Evolutionary conservation across 331 rosid species (phyloP).

Genomic region (Acacia pycnantha): DNA sequence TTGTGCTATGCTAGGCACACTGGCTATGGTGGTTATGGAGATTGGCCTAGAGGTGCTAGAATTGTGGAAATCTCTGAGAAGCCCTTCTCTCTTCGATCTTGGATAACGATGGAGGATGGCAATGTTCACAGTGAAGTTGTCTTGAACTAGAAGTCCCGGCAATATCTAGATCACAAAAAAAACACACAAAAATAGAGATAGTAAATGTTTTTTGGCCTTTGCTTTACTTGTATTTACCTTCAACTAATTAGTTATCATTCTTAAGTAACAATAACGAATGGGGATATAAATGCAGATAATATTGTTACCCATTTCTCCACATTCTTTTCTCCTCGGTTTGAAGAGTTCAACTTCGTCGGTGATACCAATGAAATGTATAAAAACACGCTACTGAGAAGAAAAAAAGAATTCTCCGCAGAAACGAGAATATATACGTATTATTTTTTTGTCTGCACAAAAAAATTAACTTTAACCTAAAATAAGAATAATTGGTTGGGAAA

Average conservation of each 20-base stretch:
- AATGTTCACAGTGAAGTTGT: constrained; percentile 55
- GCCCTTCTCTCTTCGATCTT: constrained; percentile 73
- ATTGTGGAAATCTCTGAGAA: constrained; percentile 56
- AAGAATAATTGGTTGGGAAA: no score
- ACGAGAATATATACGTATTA: background rate
- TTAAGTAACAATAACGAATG: no score
- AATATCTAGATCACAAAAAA: background rate
- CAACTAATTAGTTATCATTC: background rate
- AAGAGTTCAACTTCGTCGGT: background rate
- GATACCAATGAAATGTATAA: background rate
- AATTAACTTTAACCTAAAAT: no score
- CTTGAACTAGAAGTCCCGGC: constrained; percentile 32
- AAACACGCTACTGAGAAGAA: background rate
- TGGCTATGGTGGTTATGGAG: constrained; percentile 84
- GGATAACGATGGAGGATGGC: constrained; percentile 91
- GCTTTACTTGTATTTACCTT: background rate
- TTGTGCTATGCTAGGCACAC: constrained; percentile 85
- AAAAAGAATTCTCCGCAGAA: background rate
- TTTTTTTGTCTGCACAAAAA: no score
- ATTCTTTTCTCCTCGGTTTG: background rate
- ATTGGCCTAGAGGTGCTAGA: constrained; percentile 76
- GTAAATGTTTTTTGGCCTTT: background rate
- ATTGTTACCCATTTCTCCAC: background rate
- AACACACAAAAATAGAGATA: background rate
- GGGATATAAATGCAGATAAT: background rate